Base-by-base conservation (phyloP, 1,284 basidiomycete genomes). In the Cutaneotrichosporon sp. region DNA sequence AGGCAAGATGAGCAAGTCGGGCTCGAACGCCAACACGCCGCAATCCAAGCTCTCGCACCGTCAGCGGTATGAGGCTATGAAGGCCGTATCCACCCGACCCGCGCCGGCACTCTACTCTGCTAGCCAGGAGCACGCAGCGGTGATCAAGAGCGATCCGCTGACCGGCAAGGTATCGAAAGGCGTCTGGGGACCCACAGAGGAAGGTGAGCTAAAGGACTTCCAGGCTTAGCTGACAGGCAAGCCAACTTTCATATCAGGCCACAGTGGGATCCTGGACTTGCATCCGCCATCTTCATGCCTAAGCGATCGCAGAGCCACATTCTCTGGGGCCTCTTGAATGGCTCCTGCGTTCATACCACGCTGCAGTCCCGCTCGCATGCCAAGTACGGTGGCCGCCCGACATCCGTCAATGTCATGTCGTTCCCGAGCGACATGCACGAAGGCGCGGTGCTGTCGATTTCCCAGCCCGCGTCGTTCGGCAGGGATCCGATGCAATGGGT, bases 111-210 rank as follows among this genome's bases (percentile, higher is more conserved):
- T 75, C 5, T 63, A 68, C 46, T 64, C 60, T 29, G 68, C 66
- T 2, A 63, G 71, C 1, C 49, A 72, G 38, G 64, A 63, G 24
- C 53, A 61, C 11, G 68, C 68, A 3, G 67, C 63, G 0, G 60
- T 71, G 5, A 66, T 74, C 26, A 56, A 66, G 31, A 69, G 68
- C 32, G 73, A 75, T 43, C 71, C 73, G 1, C 56, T 74, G 39
- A 66, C 54, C 11, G 73, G 71, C 4, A 72, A 72, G 45, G 64
- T 70, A 3, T 64, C 70, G 5, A 72, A 72, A 45, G 73, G 73
- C 0, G 72, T 66, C 52, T 72, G 72, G 65, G 71, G 71, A 25
- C 70, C 73, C 5, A 66, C 65, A 0, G 52, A 63, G 43, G 66
- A 71, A 60, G 63, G 69, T 70, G 25, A 54, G 67, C 63, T 20